Base-by-base conservation (phyloP, 179 eudicot species). In the Amaranthus tricolor region DNA sequence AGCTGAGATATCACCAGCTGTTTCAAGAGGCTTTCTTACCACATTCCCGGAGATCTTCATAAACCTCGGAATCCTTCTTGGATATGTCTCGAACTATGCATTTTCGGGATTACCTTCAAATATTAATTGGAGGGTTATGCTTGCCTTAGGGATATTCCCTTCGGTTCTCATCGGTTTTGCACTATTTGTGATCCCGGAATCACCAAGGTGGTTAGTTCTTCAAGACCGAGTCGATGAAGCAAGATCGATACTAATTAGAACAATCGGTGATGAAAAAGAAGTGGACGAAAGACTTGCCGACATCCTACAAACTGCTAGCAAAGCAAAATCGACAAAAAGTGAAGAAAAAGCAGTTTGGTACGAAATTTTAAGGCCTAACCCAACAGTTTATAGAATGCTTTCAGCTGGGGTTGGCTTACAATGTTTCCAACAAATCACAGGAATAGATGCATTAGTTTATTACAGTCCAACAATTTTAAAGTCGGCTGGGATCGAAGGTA, bases 41-140 rank as follows among this genome's bases (percentile, higher is more conserved):
- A 82, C 89, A 9, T 83, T 84, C 56, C 87, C 87, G 9, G 89
- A 86, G 74, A 77, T 85, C 14, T 79, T 78, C 69, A 80, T 84
- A 72, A 84, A 79, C 48, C 54, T 83, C 0, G 89, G 89, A 2
- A 81, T 83, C 56, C 74, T 85, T 16, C 82, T 85, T 7, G 88
- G 88, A 5, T 85, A 80, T 50, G 81, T 85, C 50, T 80, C 86
- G 1, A 84, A 84, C 70, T 84, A 84, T 53, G 81, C 81, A 5
- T 81, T 84, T 56, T 78, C 81, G 6, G 85, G 85, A 59, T 72
- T 84, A 0, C 79, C 87, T 0, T 9, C 56, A 3, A 71, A 70
- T 48, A 65, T 76, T 21, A 79, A 77, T 54, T 81, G 87, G 87
- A 73, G 85, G 47, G 48, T 84, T 14, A 84, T 84, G 87, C 87